Evolutionary conservation across 2,329 filamentous ascomycete genomes (phyloP), one percentile per base, ranked within the genome.

Genomic region (Colletotrichum magnum): DNA sequence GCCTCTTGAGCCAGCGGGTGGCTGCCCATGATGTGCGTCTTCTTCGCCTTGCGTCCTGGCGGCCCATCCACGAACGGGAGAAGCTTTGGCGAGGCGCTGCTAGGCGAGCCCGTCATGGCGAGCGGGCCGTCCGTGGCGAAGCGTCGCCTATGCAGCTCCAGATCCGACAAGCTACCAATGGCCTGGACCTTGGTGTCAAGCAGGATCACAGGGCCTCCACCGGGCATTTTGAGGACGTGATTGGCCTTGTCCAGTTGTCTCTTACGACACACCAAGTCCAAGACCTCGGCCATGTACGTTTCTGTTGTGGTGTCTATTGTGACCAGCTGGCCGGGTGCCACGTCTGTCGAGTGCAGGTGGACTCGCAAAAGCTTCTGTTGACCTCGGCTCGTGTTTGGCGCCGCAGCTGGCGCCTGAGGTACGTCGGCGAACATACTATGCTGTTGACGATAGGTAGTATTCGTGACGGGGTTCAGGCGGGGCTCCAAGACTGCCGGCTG

Each of bases 271-370:
- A 93, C 91, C 72, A 90, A 86, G 75, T 95, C 93, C 59, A 95
- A 89, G 32, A 96, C 89, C 78, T 96, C 93, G 51, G 92, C 93
- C 52, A 96, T 88, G 77, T 95, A 96, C 36, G 91, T 95, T 73
- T 95, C 93, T 0, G 92, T 94, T 0, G 92, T 95, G 53, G 94
- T 93, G 71, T 93, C 90, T 18, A 95, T 82, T 1, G 90, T 91
- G 26, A 94, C 87, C 82, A 90, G 89, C 75, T 92, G 91, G n/a
- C 92, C 91, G 54, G 93, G 89, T 9, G 92, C 87, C 6, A 89
- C 85, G 75, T 94, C 92, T 0, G 90, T 87, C 5, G 89, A 90
- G 79, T 89, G 84, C 73, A 94, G 93, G 77, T 94, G 91, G 57
- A 95, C 88, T 15, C 88, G 89, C 53, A 95, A 79, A 3, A 93